Conservation (phyloP, 306 rosid genomes). For the Sechiopsis laciniata region DNA sequence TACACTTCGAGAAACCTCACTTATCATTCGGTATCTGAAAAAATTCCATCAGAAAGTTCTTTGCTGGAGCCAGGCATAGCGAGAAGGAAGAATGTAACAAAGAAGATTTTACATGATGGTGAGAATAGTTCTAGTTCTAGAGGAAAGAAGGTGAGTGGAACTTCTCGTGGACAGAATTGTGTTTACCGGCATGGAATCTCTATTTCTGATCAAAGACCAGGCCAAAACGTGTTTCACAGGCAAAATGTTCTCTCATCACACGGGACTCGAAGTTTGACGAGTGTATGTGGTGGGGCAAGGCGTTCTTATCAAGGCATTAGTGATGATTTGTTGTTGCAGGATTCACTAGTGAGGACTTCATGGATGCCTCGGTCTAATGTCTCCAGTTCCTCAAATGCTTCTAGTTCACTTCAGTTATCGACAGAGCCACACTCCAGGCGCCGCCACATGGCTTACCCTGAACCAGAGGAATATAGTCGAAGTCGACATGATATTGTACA, state of each 20-base stretch:
- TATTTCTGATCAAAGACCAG: constrained; percentile 64
- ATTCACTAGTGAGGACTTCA: constrained; percentile 33
- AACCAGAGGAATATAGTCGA: constrained; percentile 48
- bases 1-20: constrained; percentile 1
- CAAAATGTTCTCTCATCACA: constrained; percentile 46
- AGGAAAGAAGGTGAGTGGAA: constrained; percentile 71
- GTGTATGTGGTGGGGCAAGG: constrained; percentile 47
- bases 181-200: constrained; percentile 52
- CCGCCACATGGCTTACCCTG: constrained; percentile 36
- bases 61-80: constrained; percentile 43
- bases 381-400: constrained; percentile 33
- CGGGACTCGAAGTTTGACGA: constrained; percentile 48
- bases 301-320: constrained; percentile 54
- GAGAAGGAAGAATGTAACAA: constrained; percentile 51
- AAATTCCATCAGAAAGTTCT: constrained; percentile 46
- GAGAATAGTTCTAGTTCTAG: constrained; percentile 66
- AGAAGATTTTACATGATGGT: constrained; percentile 65
- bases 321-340: constrained; percentile 35
- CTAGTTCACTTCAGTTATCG: constrained; percentile 39
- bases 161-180: constrained; percentile 43
- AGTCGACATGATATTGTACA: constrained; percentile 40
- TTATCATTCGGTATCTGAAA: constrained; percentile 12
- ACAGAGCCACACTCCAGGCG: constrained; percentile 38
- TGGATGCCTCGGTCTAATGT: constrained; percentile 40
- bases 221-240: constrained; percentile 44